A percentile compares a stretch with the other conserved stretches of the same genome.
Evolutionary conservation across 257 asterid genomes (phyloP).

Genomic region (Solanum virginianum): DNA sequence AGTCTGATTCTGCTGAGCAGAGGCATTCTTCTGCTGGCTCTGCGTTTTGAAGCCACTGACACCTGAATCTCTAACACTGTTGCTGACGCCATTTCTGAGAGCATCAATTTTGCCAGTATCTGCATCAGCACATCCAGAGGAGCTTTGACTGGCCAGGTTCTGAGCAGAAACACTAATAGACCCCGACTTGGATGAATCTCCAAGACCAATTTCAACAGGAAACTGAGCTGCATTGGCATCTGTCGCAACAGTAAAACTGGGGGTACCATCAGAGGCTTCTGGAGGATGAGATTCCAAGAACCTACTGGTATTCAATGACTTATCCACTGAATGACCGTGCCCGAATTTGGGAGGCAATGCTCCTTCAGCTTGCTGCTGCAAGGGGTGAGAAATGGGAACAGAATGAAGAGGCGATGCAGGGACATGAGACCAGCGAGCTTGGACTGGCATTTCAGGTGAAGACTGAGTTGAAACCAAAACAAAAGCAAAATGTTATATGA

Average conservation of each 20-base stretch:
- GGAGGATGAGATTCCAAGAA: constrained; percentile 45
- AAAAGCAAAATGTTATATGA: neutral
- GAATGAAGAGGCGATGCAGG: constrained; percentile 58
- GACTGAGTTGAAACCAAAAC: constrained; percentile 27
- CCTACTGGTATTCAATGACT: constrained; percentile 32
- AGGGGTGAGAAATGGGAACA: constrained; percentile 45
- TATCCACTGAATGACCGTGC: constrained; percentile 36
- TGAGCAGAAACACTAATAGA: constrained; percentile 26
- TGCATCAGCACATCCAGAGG: constrained; percentile 20
- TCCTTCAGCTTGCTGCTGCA: constrained; percentile 55
- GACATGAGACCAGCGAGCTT: constrained; percentile 73
- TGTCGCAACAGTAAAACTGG: constrained; percentile 22
- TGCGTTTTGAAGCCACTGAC: constrained; percentile 27
- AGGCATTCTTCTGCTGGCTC: constrained; percentile 31
- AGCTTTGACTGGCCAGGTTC: constrained; percentile 17
- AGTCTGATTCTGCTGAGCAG: constrained; percentile 32
- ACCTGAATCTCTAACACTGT: constrained; percentile 20
- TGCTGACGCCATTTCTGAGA: constrained; percentile 6
- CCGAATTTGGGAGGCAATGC: constrained; percentile 45
- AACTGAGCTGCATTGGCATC: constrained; percentile 31
- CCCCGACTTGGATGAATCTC: constrained; percentile 31
- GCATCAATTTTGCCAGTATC: constrained; percentile 26
- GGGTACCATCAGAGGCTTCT: constrained; percentile 31
- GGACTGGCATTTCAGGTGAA: constrained; percentile 59
- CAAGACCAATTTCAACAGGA: constrained; percentile 40